Conservation (phyloP, 805 yeast genomes). For the Brettanomyces nanus region DNA sequence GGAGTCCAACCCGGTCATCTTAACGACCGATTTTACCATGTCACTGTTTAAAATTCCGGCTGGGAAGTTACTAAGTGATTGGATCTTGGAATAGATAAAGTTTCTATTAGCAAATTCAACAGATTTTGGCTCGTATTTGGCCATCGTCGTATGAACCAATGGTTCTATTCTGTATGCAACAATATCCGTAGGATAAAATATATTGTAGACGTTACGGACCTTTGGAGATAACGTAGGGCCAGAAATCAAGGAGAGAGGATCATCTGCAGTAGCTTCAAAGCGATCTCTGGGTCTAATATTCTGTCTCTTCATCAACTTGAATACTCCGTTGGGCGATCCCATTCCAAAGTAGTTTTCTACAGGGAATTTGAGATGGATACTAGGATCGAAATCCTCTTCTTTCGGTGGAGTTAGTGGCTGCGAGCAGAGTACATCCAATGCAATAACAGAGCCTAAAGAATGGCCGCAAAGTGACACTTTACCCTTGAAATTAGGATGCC, state of each 20-base stretch:
- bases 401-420: conserved; percentile 32
- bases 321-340: conserved; percentile 89
- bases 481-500: conserved; percentile 72
- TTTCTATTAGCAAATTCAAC: conserved; percentile 45
- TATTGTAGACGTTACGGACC: conserved; percentile 63
- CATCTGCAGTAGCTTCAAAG: neutral
- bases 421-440: conserved; percentile 60
- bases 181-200: conserved; percentile 89
- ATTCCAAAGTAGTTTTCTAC: conserved; percentile 71
- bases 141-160: conserved; percentile 43
- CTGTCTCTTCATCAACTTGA: conserved; percentile 62
- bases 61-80: conserved; percentile 13
- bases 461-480: conserved; percentile 82
- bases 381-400: conserved; percentile 23
- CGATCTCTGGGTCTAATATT: conserved; percentile 41
- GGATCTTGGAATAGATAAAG: conserved; percentile 34
- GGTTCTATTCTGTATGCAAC: conserved; percentile 90
- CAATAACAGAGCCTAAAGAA: conserved; percentile 82
- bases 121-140: conserved; percentile 43
- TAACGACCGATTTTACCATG: conserved; percentile 13
- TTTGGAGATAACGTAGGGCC: conserved; percentile 34
- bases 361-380: conserved; percentile 48
- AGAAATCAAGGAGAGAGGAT: conserved; percentile 3
- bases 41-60: conserved; percentile 21
- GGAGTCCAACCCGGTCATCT: conserved; percentile 13